phyloP scores from a whole-genome alignment of 192 early-diverging fungal species.

The Umbelopsis sp. region DNA sequence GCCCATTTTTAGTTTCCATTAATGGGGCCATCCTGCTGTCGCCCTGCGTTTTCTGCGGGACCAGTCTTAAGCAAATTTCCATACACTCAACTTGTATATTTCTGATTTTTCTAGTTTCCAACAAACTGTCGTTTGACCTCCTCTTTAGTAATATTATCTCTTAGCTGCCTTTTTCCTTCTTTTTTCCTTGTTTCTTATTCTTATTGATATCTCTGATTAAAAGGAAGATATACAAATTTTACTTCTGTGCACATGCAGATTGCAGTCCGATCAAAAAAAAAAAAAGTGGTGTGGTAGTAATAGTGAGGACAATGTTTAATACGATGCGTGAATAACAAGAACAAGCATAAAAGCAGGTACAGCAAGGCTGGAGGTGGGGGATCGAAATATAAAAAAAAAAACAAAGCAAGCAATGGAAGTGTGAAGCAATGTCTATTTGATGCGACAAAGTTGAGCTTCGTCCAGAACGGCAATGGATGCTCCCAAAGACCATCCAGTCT shows the following conservation, averaged over 20 bases:
- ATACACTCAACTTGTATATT: background rate
- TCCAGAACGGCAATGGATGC: conserved; percentile 77
- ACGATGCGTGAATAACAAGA: too few species aligned
- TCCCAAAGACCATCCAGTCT: conserved; percentile 90
- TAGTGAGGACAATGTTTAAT: too few species aligned
- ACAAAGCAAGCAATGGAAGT: background rate
- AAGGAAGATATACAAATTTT: background rate
- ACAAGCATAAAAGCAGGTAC: too few species aligned
- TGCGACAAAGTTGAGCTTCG: conserved; percentile 17
- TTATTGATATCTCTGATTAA: conserved; percentile 7
- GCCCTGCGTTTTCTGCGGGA: too few species aligned
- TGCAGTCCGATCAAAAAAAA: too few species aligned
- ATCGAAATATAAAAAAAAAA: background rate
- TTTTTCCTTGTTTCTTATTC: conserved; percentile 13
- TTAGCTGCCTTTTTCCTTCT: background rate
- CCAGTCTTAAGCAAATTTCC: too few species aligned
- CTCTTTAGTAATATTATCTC: too few species aligned
- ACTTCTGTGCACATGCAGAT: too few species aligned
- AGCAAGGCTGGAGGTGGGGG: background rate
- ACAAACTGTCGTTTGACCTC: too few species aligned
- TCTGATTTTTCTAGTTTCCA: background rate
- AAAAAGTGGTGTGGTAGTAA: too few species aligned
- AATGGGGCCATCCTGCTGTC: too few species aligned
- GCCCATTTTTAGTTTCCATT: too few species aligned
- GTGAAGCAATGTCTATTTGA: background rate